These are phyloP conservation scores for Wickerhamiella cacticola DNA, from an alignment of 805 yeast species.

Conservation along the genomic window DNA sequence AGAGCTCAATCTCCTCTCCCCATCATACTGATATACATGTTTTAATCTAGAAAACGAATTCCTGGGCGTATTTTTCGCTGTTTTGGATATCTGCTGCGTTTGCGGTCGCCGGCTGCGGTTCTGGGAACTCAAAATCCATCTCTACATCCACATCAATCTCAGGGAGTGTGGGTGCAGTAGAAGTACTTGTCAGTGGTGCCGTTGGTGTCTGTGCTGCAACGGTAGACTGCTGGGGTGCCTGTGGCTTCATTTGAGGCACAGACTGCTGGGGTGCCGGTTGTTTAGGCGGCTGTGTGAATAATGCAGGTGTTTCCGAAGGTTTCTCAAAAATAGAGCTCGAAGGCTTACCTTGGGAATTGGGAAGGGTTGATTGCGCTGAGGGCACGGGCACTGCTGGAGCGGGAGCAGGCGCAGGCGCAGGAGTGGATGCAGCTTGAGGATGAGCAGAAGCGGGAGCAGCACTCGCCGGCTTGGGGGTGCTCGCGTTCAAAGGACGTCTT, in stretches of 20 bases:
- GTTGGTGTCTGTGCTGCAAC: too few species aligned
- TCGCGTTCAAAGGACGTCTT: not conserved
- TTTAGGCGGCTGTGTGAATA: not conserved
- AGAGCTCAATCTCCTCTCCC: too few species aligned
- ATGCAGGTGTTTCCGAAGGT: not conserved
- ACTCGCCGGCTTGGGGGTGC: not conserved
- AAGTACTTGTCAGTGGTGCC: not conserved
- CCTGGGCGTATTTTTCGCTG: conserved; percentile 4
- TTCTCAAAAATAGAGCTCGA: not conserved
- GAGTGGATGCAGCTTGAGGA: not conserved
- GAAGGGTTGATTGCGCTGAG: not conserved
- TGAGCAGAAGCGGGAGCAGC: not conserved
- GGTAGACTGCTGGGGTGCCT: not conserved
- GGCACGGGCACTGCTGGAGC: not conserved
- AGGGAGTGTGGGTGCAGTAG: not conserved
- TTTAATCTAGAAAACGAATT: conserved; percentile 1
- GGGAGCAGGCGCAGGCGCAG: conserved; percentile 1
- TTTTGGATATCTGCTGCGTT: not conserved
- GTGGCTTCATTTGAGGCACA: not conserved
- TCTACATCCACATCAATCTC: conserved; percentile 13
- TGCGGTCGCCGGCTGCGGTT: not conserved
- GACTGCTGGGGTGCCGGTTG: not conserved
- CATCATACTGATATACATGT: not conserved
- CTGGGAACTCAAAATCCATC: conserved; percentile 7
- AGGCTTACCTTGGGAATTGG: not conserved